Conservation (phyloP, 148 eudicot species). For the Spergularia marina region DNA sequence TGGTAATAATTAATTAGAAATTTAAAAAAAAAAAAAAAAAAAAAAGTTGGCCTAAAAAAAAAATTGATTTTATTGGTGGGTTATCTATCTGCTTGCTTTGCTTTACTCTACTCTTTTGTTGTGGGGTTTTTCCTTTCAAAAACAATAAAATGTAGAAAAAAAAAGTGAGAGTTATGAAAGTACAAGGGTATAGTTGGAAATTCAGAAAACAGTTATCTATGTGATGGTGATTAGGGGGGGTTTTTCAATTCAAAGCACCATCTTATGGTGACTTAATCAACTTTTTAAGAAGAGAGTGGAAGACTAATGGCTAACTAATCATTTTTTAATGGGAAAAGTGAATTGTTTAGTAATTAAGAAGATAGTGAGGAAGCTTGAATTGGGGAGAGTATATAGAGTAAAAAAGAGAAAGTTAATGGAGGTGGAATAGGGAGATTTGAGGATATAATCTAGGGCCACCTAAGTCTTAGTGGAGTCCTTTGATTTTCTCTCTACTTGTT, state of each 20-base stretch:
- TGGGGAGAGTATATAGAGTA: too few relatives aligned
- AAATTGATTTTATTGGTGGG: constrained; percentile 13
- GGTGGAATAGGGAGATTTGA: constrained; percentile 6
- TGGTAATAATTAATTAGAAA: neutral
- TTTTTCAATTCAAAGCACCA: neutral
- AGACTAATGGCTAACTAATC: constrained; percentile 1
- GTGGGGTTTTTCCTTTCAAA: constrained; percentile 14
- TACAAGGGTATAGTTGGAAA: constrained; percentile 14
- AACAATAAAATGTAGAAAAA: neutral
- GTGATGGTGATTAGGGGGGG: neutral
- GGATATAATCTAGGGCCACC: neutral
- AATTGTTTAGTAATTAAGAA: constrained; percentile 3
- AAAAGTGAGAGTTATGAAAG: neutral
- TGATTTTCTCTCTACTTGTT: constrained; percentile 8
- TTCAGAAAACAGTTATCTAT: neutral
- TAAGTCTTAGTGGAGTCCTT: constrained; percentile 11
- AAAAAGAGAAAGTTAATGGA: constrained; percentile 21
- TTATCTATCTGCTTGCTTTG: constrained; percentile 4
- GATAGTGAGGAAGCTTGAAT: neutral
- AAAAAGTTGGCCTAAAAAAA: neutral
- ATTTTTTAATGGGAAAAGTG: neutral
- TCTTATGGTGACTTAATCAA: neutral
- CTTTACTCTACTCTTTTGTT: constrained; percentile 22
- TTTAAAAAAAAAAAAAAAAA: neutral
- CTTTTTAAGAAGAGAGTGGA: neutral